Percentiles rank a stretch among this genome's conserved stretches.
Conservation (phyloP, 257 asterid genomes). For the Nyctanthes arbortristis region DNA sequence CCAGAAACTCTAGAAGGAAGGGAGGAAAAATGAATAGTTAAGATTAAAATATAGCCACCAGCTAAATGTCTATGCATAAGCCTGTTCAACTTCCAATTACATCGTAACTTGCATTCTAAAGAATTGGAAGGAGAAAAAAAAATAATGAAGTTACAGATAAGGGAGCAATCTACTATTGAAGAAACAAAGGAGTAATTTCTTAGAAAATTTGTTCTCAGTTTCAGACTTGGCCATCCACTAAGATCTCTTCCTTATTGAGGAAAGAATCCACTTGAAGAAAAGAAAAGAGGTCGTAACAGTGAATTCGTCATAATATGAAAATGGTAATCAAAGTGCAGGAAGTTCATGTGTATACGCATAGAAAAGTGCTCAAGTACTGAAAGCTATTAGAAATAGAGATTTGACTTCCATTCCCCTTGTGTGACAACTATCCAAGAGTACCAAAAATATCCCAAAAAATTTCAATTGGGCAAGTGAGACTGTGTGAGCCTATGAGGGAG, state of each 20-base stretch:
- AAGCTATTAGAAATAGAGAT: not conserved
- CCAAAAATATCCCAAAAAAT: not conserved
- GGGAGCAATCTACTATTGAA: not conserved
- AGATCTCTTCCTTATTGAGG: not conserved
- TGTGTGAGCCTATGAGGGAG: too few relatives aligned
- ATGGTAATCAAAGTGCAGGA: not conserved
- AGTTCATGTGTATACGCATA: not conserved
- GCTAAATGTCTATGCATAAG: slow-evolving; percentile 2
- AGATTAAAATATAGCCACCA: not conserved
- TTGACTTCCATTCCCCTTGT: not conserved
- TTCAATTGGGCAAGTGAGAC: not conserved
- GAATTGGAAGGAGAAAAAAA: not conserved
- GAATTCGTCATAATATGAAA: not conserved
- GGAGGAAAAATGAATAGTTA: not conserved
- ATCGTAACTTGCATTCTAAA: not conserved
- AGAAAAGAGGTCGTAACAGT: not conserved
- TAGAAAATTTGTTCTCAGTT: not conserved
- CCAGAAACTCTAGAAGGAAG: not conserved
- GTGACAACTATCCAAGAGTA: not conserved
- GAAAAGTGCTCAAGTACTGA: not conserved
- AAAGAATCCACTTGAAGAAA: not conserved
- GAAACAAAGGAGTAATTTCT: not conserved
- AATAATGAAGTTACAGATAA: not conserved
- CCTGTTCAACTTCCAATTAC: slow-evolving; percentile 2
- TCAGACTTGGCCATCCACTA: not conserved